Evolutionary conservation across 495 filamentous ascomycete genomes (phyloP).

Genomic region (Niebla homalea): DNA sequence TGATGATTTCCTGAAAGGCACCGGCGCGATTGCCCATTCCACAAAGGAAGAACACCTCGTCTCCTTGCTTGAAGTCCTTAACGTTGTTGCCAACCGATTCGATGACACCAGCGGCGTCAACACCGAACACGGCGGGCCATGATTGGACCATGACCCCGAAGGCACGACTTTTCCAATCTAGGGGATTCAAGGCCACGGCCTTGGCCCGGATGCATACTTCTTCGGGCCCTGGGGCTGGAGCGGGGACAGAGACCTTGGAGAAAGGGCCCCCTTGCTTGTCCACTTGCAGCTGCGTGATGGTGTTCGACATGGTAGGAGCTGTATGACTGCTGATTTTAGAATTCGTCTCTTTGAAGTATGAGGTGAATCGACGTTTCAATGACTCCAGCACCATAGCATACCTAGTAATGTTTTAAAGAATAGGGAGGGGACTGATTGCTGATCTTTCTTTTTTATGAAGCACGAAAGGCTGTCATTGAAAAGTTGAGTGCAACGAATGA

Average conservation of each 20-base stretch:
- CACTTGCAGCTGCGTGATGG: slow-evolving; percentile 5
- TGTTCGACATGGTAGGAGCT: not conserved
- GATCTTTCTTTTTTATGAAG: no score
- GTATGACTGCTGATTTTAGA: no score
- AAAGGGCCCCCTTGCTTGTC: slow-evolving; percentile 14
- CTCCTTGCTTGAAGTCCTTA: slow-evolving; percentile 24
- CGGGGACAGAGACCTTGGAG: slow-evolving; percentile 21
- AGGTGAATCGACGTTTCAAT: no score
- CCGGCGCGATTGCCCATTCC: slow-evolving; percentile 16
- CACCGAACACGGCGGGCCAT: slow-evolving; percentile 27
- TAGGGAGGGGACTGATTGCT: no score
- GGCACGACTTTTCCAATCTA: slow-evolving; percentile 24
- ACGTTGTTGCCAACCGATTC: slow-evolving; percentile 25
- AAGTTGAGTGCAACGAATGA: no score
- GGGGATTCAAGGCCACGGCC: slow-evolving; percentile 34
- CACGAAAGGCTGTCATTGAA: no score
- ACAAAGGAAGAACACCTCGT: slow-evolving; percentile 24
- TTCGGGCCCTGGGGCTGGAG: slow-evolving; percentile 21
- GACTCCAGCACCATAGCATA: no score
- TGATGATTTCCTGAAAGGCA: slow-evolving; percentile 28
- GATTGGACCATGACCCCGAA: slow-evolving; percentile 15
- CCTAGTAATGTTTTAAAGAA: no score
- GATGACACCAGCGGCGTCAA: slow-evolving; percentile 31
- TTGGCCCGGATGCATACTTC: slow-evolving; percentile 28
- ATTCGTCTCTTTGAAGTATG: no score